Percentiles rank a stretch among this genome's conserved stretches.
phyloP scores from a whole-genome alignment of 768 basidiomycete species.

The Tricholoma flavovirens region DNA sequence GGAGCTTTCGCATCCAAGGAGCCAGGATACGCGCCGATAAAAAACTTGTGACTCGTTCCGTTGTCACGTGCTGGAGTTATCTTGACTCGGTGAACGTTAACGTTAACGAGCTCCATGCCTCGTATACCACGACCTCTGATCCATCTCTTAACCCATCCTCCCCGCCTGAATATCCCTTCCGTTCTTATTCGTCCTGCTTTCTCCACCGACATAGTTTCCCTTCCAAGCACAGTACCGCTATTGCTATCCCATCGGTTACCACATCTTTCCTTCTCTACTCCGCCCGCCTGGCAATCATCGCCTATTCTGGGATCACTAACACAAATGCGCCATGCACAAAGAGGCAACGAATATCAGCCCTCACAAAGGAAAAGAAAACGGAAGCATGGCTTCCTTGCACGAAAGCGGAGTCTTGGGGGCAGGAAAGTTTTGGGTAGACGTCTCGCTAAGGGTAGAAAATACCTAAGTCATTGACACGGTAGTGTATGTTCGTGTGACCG shows the following conservation, averaged over 20 bases:
- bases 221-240: constrained; percentile 13
- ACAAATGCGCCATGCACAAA: constrained; percentile 58
- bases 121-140: constrained; percentile 36
- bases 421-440: constrained; percentile 69
- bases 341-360: constrained; percentile 95
- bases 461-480: constrained; percentile 61
- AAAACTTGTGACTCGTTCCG: constrained; percentile 16
- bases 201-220: constrained; percentile 4
- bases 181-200: constrained; percentile 11
- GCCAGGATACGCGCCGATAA: no score
- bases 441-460: constrained; percentile 69
- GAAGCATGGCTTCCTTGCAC: constrained; percentile 84
- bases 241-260: constrained; percentile 20
- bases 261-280: constrained; percentile 16
- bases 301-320: constrained; percentile 36
- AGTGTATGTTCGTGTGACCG: not conserved
- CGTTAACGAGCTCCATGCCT: no score
- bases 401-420: constrained; percentile 64
- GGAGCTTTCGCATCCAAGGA: constrained; percentile 9
- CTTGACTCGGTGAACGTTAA: no score
- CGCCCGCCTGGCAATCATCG: constrained; percentile 21
- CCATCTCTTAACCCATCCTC: constrained; percentile 30
- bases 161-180: constrained; percentile 21
- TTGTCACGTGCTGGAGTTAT: constrained; percentile 13
- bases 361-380: constrained; percentile 90